Percentiles rank a stretch among this genome's conserved stretches.
Evolutionary conservation across 345 rosid species (phyloP).

Genomic region (Raphanus sativus): DNA sequence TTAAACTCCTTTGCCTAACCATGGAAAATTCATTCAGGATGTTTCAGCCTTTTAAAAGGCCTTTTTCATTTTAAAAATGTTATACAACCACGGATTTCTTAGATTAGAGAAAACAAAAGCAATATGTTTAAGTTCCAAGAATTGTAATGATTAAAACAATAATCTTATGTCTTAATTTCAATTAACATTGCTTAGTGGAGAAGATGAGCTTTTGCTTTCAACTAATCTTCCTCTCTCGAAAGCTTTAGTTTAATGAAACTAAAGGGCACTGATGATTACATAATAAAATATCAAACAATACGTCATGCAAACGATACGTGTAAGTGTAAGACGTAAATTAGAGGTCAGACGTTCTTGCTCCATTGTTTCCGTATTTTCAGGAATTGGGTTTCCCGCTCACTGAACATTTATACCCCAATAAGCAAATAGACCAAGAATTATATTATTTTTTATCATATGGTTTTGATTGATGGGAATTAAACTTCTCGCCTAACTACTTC

Average conservation of each 20-base stretch:
- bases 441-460: slow-evolving; percentile 5
- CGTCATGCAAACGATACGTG: slow-evolving; percentile 10
- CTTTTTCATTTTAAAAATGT: not conserved
- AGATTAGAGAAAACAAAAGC: slow-evolving; percentile 23
- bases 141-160: slow-evolving; percentile 12
- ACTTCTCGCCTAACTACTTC: not conserved
- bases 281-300: not conserved
- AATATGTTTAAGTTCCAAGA: not conserved
- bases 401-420: slow-evolving; percentile 11
- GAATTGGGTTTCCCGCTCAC: slow-evolving; percentile 34
- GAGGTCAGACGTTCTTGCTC: slow-evolving; percentile 22
- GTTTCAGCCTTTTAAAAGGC: not conserved
- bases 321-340: slow-evolving; percentile 13
- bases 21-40: not conserved
- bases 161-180: slow-evolving; percentile 3
- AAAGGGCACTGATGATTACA: not conserved
- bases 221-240: not conserved
- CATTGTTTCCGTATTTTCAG: slow-evolving; percentile 23
- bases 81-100: not conserved
- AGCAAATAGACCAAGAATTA: not conserved
- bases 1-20: slow-evolving; percentile 14
- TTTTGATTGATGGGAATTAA: not conserved
- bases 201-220: slow-evolving; percentile 34
- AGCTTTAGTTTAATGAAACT: slow-evolving; percentile 6
- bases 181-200: slow-evolving; percentile 26